Evolutionary conservation across 768 basidiomycete species (phyloP), one percentile per base, ranked within the genome.

Genomic region (Calocera viscosa): DNA sequence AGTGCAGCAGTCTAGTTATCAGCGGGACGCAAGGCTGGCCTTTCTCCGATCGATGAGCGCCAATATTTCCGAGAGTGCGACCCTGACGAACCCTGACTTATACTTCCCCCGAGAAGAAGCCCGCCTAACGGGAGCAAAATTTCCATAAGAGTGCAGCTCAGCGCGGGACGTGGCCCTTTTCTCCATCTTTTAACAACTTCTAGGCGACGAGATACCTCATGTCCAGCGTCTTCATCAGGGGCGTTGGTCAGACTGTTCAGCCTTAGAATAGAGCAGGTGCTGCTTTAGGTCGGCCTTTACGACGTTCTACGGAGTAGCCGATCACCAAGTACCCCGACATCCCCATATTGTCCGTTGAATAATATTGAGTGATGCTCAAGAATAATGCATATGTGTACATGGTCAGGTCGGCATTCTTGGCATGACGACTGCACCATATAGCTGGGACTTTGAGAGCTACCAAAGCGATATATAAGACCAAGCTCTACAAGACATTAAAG

Each of bases 221-320:
- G 53, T 14, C 53, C 53, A 2, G 53, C 30, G 14, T 60, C 22
- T 11, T 22, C 53, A 3, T 60, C 24, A 60, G 24, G 53, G 53
- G 53, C 30, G 53, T 22, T 32, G 53, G 53, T 16, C 30, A 60
- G 2, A 60, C 53, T 60, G 53, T 60, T 26, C 24, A 8, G 53
- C 53, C 53, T 60, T 60, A 60, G 26, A n/a, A 60, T 60, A 28
- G 30, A 60, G 14, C 14, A 32, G 14, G 24, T 32, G 30, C 26
- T 60, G 53, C 53, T 60, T 60, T 60, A 60, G 53, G 53, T 60
- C 53, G 53, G 22, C 53, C 53, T 60, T 32, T 60, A 60, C 11
- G 53, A 22, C 11, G 16, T 60, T 60, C 11, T 60, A 60, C 53
- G 53, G 53, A 60, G 53, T 28, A 60, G 53, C 22, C 53, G 53